phyloP scores from a whole-genome alignment of 306 rosid species.

The Trichosanthes truncata region DNA sequence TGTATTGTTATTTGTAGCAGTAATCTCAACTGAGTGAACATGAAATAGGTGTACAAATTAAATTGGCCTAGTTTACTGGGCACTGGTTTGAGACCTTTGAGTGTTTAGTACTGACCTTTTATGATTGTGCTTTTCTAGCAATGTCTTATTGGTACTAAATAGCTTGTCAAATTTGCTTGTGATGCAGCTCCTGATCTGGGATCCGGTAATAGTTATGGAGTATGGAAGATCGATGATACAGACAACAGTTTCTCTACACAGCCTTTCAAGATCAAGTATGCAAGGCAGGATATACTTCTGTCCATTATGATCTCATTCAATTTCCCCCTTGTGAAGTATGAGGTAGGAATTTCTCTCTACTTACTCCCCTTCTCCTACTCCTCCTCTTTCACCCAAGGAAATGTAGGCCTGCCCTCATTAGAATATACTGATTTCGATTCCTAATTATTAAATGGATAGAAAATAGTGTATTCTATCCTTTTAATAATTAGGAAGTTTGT shows the following conservation, averaged over 20 bases:
- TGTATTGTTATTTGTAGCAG: not conserved
- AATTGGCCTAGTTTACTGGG: not conserved
- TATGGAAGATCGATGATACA: conserved; percentile 78
- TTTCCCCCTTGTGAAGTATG: conserved; percentile 36
- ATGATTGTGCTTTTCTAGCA: not conserved
- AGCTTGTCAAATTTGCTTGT: conserved; percentile 10
- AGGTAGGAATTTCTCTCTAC: conserved; percentile 43
- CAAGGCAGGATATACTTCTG: conserved; percentile 74
- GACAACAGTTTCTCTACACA: conserved; percentile 90
- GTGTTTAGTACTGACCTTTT: not conserved
- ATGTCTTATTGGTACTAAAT: not conserved
- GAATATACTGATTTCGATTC: too few relatives aligned
- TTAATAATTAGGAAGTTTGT: not conserved
- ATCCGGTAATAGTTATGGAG: conserved; percentile 55
- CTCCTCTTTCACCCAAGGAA: not conserved
- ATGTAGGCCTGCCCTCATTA: not conserved
- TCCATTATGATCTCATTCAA: conserved; percentile 74
- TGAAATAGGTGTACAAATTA: not conserved
- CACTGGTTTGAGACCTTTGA: not conserved
- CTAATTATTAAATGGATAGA: too few relatives aligned
- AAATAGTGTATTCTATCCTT: not conserved
- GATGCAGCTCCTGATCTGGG: conserved; percentile 63
- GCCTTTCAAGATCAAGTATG: conserved; percentile 83
- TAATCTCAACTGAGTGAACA: not conserved
- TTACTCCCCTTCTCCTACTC: not conserved